Evolutionary conservation across 2,329 filamentous ascomycete species (phyloP), one percentile per base, ranked within the genome.

Genomic region (Microdochium trichocladiopsis): DNA sequence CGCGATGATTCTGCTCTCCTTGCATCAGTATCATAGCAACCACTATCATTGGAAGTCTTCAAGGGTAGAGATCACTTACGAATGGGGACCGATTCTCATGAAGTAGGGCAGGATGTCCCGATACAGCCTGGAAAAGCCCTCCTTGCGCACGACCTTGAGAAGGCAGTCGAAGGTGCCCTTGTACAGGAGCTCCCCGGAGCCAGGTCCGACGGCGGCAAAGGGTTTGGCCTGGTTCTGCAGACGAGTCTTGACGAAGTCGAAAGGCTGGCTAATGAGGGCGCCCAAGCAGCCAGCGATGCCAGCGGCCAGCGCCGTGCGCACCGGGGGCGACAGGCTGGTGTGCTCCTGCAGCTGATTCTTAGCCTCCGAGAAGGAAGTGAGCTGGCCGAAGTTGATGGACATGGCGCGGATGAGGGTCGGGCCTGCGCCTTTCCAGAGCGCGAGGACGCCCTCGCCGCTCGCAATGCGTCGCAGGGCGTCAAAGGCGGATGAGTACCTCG

Each of bases 241-340:
- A 55, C 84, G 72, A 22, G 84, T 88, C 77, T 88, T 88, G 69
- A 88, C 78, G 62, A 88, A 88, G 67, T 88, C 85, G 61, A 88
- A 88, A 1, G 85, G 85, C 64, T 87, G 65, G 22, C 78, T 83
- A 60, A 88, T 79, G 74, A 87, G 87, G 57, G 77, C 81, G 14
- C 84, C 85, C 60, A 87, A 87, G 72, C 88, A 87, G 1, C 85
- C 85, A 1, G 85, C 85, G 55, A 87, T 76, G 4, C 77, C 83
- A 3, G 78, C 82, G 0, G 84, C 84, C 0, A 82, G 77, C 52
- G 87, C 73, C 0, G 83, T 85, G 64, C 85, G 80, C 43, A 69
- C 71, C 54, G 74, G 70, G 6, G 74, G 60, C 1, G 76, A 76
- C 50, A 84, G 64, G 1, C 68, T 72, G 1, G 53, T 54, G 24